Evolutionary conservation across 768 basidiomycete species (phyloP), one percentile per base, ranked within the genome.

Genomic region (Galerina marginata): DNA sequence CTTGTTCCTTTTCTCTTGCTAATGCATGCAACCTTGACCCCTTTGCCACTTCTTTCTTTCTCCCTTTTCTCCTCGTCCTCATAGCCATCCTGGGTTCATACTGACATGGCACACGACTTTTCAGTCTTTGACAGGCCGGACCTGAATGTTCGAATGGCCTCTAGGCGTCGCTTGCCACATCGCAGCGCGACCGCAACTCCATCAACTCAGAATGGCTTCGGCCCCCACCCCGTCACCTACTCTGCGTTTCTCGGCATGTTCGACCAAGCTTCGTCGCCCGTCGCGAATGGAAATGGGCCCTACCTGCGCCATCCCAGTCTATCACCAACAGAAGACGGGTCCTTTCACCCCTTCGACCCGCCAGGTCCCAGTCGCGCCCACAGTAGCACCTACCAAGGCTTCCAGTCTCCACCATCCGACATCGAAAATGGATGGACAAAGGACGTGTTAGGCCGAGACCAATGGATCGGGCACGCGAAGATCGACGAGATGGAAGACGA

Each of bases 401-500:
- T 59, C 42, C 61, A 54, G 37, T 43, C 54, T 15, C 63, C 67
- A 39, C 58, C 54, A 6, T 64, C 65, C 45, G 55, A 57, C 36
- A 54, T 67, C 29, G 72, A 70, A 49, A 66, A 66, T n/a, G 71
- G 67, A 23, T 75, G 72, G 74, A 65, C 55, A 26, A 61, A 53
- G 26, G 71, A 71, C 53, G 64, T 61, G 16, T 59, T 64, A 25
- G 74, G 70, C 11, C 56, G 58, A 20, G 64, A 65, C 44, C 50
- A 54, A 33, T 72, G 68, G 58, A 52, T 69, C 15, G 72, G 61
- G 53, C 67, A 67, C 33, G 71, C 69, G 9, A 71, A 63, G 58
- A 71, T 75, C 29, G 74, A 74, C 56, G 74, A 76, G 60, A 66
- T 74, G 23, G 70, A 70, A 7, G 29, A 33, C 29, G 29, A 33